Evolutionary conservation across 75 land plant genomes (phyloP), one percentile per base, ranked within the genome.

Genomic region (Azolla pinnata): DNA sequence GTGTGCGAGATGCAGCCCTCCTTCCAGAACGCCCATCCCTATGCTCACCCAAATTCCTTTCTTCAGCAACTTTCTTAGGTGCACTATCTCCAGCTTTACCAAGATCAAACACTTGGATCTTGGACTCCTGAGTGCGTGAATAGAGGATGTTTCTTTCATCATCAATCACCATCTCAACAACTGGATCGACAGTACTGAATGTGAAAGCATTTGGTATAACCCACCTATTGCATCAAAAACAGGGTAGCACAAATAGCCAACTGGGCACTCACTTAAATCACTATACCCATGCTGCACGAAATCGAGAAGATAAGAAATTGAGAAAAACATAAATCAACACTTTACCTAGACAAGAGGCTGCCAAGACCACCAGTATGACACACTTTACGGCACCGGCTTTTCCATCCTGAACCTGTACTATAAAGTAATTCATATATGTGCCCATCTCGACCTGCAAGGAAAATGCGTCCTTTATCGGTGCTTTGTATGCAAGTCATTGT

Each of bases 381-480:
- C 40, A 90, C 70, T 72, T 83, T 89, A 63, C 97, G 90, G 68
- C 96, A 95, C 24, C 99, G 76, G 52, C 86, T 95, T 34, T 75
- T 79, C 99, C 99, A 95, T 2, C 88, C 85, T 23, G 80, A 76
- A 44, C 97, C 92, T 57, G 79, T 79, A 26, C 86, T 67, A 56
- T 90, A 95, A 35, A 76, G 83, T 59, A 95, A 49, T 66, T 90
- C 92, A 75, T 95, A 95, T 19, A 90, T 70, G 53, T 95, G 91
- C 21, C 99, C 86, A 81, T 95, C 97, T 62, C 88, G 85, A 10
- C 97, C 97, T 24, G 98, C 87, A 45, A 95, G 64, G 61, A 86
- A 86, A 50, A 95, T 86, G 14, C 76, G 81, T 38, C 99, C 99
- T 46, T 68, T 79, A 27, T 90, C 86, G 16, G 99, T 86, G 64